Evolutionary conservation across 768 basidiomycete species (phyloP), one percentile per base, ranked within the genome.

Genomic region (Naematelia aurantialba): DNA sequence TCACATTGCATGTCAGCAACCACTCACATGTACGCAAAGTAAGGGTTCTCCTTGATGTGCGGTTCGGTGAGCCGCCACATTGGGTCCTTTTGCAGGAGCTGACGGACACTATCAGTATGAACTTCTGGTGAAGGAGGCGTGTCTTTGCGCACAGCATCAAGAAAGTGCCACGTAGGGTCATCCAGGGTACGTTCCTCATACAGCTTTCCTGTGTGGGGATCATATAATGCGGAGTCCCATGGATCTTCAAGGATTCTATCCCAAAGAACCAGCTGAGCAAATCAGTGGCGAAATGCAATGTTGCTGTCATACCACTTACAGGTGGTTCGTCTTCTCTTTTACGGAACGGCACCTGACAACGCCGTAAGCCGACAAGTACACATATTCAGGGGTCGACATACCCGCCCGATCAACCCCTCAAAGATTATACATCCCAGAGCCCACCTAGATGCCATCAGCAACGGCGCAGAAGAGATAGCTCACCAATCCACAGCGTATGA

Each of bases 341-440:
- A 45, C 67, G 31, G 62, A 72, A 68, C 13, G 66, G 72, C 26
- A 70, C 67, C 71, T 70, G 29, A 0, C 45, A 56, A 53, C 52
- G 30, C 11, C 24, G 29, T 49, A n/a, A 34, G 34, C 5, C 45
- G n/a, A 45, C 19, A 21, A 47, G 25, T 10, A 19, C 8, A 5
- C 2, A 22, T n/a, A 47, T 34, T 49, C 50, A 25, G 56, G 45
- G 22, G 69, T 48, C 59, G 45, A 85, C 88, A 81, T 77, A 93
- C 92, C 65, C 93, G 88, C 25, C 94, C 94, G 39, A 89, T 89
- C 78, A 98, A 79, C 88, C 96, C 94, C 80, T 98, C 94, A 75
- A 89, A 91, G 60, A 98, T 79, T 89, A 98, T 94, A 62, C 94
- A 97, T 31, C 94, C 94, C 69, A 94, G 88, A 65, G 88, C 89